Percentiles rank a stretch among this genome's conserved stretches.
These are phyloP conservation scores for Starmera stellimalicola DNA, from an alignment of 1,139 yeast species.

Conservation along the genomic window DNA sequence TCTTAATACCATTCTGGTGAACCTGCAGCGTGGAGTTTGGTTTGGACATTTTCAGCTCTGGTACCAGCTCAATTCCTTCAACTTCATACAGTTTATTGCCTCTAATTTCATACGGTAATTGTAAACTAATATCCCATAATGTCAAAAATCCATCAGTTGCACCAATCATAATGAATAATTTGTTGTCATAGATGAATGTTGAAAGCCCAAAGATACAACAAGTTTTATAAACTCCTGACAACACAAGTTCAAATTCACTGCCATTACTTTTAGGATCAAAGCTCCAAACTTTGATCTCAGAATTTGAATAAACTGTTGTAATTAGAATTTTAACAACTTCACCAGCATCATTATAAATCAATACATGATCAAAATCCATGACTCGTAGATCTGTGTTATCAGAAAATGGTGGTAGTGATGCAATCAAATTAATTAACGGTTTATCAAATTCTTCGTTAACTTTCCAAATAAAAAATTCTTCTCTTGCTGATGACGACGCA, in stretches of 20 bases:
- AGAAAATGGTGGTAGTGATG: slow-evolving; percentile 37
- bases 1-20: slow-evolving; percentile 82
- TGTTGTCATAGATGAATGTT: slow-evolving; percentile 28
- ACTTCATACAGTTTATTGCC: slow-evolving; percentile 5
- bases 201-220: slow-evolving; percentile 68
- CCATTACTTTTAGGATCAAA: slow-evolving; percentile 26
- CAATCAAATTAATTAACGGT: slow-evolving; percentile 37
- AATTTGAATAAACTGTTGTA: slow-evolving; percentile 76
- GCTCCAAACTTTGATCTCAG: slow-evolving; percentile 59
- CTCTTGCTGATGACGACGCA: slow-evolving; percentile 77
- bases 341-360: slow-evolving; percentile 18
- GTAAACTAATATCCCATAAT: slow-evolving; percentile 42
- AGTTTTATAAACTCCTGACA: slow-evolving; percentile 48
- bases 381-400: slow-evolving; percentile 75
- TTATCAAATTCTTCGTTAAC: slow-evolving; percentile 27
- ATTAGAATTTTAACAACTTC: slow-evolving; percentile 37
- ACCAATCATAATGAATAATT: slow-evolving; percentile 38
- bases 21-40: slow-evolving; percentile 36
- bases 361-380: slow-evolving; percentile 64
- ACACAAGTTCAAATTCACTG: slow-evolving; percentile 33
- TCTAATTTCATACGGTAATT: slow-evolving; percentile 15
- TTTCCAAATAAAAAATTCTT: slow-evolving; percentile 80
- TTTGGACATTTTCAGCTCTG: slow-evolving; percentile 8
- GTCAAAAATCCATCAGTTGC: slow-evolving; percentile 80
- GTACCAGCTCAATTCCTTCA: background rate